Evolutionary conservation across 2,329 filamentous ascomycete species (phyloP).

Genomic region (Clonostachys solani): DNA sequence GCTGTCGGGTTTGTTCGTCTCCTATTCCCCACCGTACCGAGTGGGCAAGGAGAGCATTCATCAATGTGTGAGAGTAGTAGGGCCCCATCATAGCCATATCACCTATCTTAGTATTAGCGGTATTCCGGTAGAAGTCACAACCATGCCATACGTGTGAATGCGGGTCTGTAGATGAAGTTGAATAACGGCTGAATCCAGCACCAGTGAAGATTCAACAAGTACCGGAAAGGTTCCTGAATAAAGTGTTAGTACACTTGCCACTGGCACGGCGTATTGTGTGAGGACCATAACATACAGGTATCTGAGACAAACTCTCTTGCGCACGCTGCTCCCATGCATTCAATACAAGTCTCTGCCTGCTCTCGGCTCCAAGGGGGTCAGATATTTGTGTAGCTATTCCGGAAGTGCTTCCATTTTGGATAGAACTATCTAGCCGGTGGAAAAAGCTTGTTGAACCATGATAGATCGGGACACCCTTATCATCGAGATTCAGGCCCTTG

Average conservation of each 20-base stretch:
- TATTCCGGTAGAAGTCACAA: neutral
- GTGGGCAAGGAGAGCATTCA: constrained; percentile 15
- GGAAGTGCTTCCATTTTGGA: neutral
- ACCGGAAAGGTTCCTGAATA: too few species aligned
- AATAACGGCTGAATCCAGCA: constrained; percentile 18
- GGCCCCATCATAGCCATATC: constrained; percentile 18
- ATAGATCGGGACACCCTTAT: too few species aligned
- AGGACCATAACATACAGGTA: too few species aligned
- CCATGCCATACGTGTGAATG: constrained; percentile 12
- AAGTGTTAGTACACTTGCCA: too few species aligned
- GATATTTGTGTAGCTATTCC: neutral
- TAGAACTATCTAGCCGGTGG: neutral
- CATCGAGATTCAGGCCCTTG: too few species aligned
- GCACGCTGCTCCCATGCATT: too few species aligned
- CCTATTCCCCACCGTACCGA: constrained; percentile 8
- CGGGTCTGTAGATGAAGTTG: constrained; percentile 19
- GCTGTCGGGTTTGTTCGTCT: constrained; percentile 11
- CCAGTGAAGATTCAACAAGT: constrained; percentile 7
- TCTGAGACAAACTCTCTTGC: too few species aligned
- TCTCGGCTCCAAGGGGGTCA: too few species aligned
- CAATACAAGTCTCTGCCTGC: too few species aligned
- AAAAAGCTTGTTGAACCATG: too few species aligned
- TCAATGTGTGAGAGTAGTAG: constrained; percentile 18
- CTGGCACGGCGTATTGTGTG: too few species aligned
- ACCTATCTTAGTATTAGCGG: neutral